phyloP scores from a whole-genome alignment of 2,329 filamentous ascomycete species.

The Phialocephala subalpina region DNA sequence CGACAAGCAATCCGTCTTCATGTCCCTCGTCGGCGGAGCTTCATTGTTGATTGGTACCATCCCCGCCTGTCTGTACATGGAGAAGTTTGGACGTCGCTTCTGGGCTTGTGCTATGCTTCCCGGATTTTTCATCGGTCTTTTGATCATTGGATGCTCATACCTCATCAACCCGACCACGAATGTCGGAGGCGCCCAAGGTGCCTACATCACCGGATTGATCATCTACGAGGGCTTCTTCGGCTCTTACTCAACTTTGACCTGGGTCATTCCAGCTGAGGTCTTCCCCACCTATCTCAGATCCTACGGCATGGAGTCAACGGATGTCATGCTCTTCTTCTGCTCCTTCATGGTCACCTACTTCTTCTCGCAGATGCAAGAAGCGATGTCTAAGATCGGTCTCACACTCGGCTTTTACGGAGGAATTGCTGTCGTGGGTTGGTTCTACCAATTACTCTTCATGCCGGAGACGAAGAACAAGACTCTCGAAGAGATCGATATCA shows the following conservation, averaged over 20 bases:
- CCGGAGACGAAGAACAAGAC: conserved; percentile 73
- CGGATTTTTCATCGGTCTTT: conserved; percentile 73
- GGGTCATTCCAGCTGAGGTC: conserved; percentile 73
- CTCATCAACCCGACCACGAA: conserved; percentile 57
- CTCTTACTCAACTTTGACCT: conserved; percentile 69
- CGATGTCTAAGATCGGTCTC: conserved; percentile 72
- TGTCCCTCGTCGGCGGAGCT: conserved; percentile 77
- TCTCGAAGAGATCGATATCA: conserved; percentile 75
- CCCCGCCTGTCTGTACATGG: conserved; percentile 75
- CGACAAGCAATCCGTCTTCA: conserved; percentile 69
- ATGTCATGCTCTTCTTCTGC: conserved; percentile 72
- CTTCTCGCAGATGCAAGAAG: conserved; percentile 73
- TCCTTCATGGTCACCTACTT: conserved; percentile 81
- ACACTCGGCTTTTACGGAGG: conserved; percentile 78
- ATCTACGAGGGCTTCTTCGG: conserved; percentile 76
- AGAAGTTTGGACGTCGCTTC: conserved; percentile 75
- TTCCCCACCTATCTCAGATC: conserved; percentile 77
- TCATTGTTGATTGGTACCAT: conserved; percentile 72
- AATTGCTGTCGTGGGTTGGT: conserved; percentile 73
- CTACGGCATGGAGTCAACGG: conserved; percentile 78
- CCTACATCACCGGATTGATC: conserved; percentile 73
- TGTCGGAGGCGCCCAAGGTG: conserved; percentile 58
- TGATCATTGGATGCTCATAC: conserved; percentile 72
- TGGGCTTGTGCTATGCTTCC: conserved; percentile 78
- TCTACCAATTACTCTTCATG: conserved; percentile 80